Percentiles rank a stretch among this genome's conserved stretches.
phyloP scores from a whole-genome alignment of 495 filamentous ascomycete species.

The Parathielavia hyrcaniae region DNA sequence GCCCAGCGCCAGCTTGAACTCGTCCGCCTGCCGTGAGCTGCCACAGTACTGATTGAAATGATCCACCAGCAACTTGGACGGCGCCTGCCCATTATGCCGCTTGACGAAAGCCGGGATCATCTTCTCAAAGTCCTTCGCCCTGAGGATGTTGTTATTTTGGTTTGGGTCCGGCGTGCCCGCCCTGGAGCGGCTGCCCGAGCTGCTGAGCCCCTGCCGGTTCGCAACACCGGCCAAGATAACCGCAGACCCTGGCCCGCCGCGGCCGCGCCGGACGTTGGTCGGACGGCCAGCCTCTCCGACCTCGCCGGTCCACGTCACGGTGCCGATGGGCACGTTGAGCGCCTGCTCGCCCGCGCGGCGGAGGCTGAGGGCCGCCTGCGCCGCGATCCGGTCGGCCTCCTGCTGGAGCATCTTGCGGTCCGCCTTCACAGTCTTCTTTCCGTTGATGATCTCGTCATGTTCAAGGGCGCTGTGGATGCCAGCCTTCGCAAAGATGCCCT shows the following conservation, averaged over 20 bases:
- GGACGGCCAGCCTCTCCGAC: slow-evolving; percentile 65
- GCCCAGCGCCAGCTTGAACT: slow-evolving; percentile 45
- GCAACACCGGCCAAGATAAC: slow-evolving; percentile 57
- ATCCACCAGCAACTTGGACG: slow-evolving; percentile 70
- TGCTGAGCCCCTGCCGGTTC: slow-evolving; percentile 44
- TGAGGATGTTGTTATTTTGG: slow-evolving; percentile 23
- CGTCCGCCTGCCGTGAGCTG: slow-evolving; percentile 34
- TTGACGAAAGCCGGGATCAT: slow-evolving; percentile 70
- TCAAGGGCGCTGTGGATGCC: slow-evolving; percentile 80
- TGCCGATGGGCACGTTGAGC: slow-evolving; percentile 65
- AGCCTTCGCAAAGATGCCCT: slow-evolving; percentile 76
- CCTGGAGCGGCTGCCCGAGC: slow-evolving; percentile 33
- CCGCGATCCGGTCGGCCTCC: slow-evolving; percentile 76
- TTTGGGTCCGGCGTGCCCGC: background rate
- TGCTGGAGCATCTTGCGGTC: slow-evolving; percentile 68
- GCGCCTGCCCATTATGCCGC: slow-evolving; percentile 62
- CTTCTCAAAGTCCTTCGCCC: slow-evolving; percentile 55
- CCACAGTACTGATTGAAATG: slow-evolving; percentile 57
- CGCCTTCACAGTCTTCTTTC: slow-evolving; percentile 54
- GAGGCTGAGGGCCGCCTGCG: slow-evolving; percentile 66
- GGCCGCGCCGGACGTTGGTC: slow-evolving; percentile 31
- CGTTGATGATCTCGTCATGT: slow-evolving; percentile 78
- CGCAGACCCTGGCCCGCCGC: slow-evolving; percentile 45
- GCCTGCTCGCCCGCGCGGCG: slow-evolving; percentile 66
- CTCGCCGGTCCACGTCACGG: slow-evolving; percentile 89